Base-by-base conservation (phyloP, 2,329 filamentous ascomycete genomes). In the Penicillium fuscoglaucum region DNA sequence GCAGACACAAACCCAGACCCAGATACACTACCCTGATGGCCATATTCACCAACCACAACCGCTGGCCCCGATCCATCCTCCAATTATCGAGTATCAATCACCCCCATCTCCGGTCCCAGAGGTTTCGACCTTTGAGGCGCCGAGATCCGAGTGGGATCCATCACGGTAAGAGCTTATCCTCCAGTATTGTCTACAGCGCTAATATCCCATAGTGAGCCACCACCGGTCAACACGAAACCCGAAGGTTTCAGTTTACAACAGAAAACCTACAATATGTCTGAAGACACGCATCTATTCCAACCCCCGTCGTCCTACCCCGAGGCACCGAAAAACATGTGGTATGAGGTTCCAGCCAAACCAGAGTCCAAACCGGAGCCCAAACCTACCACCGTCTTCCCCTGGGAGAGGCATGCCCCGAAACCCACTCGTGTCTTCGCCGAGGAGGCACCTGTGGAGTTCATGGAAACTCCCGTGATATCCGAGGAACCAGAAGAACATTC, bases 311-410 rank as follows among this genome's bases (percentile, higher is more conserved):
- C 84, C 53, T 95, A 96, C 69, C 90, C 93, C 3, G 90, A 91
- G 69, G 90, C 91, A 19, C 91, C 93, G 0, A 89, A 84, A 73
- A 84, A 93, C 70, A 93, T 96, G 90, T 95, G 89, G 83, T 96
- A 95, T 72, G 81, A 93, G 67, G 84, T 96, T 37, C 92, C 92
- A 6, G 71, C 66, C 40, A 74, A 85, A 56, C 85, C 85, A 24
- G 82, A 85, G 48, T 79, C 82, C 63, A 83, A 85, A 56, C 85
- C 85, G 24, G 82, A 85, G 48, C 79, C 82, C 63, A 83, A 79
- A 60, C 84, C 87, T 15, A 82, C 83, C 48, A 83, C 87, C 3
- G 87, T 98, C 49, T 99, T 99, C 74, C 95, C 95, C 0, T 99
- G 95, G 95, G 95, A 99, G 74, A 77, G 76, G 43, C 79, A 87